Percentiles rank a stretch among this genome's conserved stretches.
phyloP scores from a whole-genome alignment of 345 rosid species.

The Pistacia integerrima region DNA sequence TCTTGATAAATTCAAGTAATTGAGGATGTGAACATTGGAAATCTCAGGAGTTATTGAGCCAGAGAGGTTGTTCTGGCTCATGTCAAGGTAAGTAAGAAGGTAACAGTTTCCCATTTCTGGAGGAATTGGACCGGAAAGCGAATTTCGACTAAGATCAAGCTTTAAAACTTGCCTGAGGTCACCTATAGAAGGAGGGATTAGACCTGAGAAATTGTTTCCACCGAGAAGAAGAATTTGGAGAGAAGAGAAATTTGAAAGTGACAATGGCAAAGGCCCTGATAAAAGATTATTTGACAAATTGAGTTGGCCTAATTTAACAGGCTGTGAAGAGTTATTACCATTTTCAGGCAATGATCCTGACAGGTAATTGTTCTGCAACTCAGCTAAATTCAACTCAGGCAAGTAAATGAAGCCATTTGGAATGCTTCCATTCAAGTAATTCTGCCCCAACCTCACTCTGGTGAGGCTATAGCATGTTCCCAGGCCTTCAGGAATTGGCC shows the following conservation, averaged over 20 bases:
- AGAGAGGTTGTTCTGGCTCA: conserved; percentile 70
- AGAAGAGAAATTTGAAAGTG: conserved; percentile 56
- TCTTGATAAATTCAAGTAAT: conserved; percentile 62
- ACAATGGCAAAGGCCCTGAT: conserved; percentile 51
- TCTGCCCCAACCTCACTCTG: conserved; percentile 64
- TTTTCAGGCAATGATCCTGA: conserved; percentile 49
- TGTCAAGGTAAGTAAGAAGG: conserved; percentile 58
- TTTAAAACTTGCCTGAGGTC: conserved; percentile 44
- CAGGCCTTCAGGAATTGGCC: conserved; percentile 58
- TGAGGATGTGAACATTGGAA: conserved; percentile 45
- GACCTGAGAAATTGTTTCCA: conserved; percentile 59
- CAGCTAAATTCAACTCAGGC: conserved; percentile 56
- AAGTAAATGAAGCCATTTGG: conserved; percentile 62
- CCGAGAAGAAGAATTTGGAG: conserved; percentile 50
- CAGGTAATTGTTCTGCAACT: conserved; percentile 65
- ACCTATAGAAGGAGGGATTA: conserved; percentile 50
- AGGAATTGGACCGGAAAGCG: conserved; percentile 51
- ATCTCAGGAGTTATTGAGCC: conserved; percentile 57
- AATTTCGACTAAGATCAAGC: conserved; percentile 58
- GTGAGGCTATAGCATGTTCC: conserved; percentile 51
- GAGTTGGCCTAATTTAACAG: conserved; percentile 49
- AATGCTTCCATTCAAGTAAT: conserved; percentile 63
- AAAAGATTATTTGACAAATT: conserved; percentile 60
- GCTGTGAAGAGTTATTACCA: conserved; percentile 25
- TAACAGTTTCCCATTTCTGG: conserved; percentile 50